Percentiles rank a stretch among this genome's conserved stretches.
Conservation (phyloP, 805 yeast species). For the Ogataea nitratoaversa region DNA sequence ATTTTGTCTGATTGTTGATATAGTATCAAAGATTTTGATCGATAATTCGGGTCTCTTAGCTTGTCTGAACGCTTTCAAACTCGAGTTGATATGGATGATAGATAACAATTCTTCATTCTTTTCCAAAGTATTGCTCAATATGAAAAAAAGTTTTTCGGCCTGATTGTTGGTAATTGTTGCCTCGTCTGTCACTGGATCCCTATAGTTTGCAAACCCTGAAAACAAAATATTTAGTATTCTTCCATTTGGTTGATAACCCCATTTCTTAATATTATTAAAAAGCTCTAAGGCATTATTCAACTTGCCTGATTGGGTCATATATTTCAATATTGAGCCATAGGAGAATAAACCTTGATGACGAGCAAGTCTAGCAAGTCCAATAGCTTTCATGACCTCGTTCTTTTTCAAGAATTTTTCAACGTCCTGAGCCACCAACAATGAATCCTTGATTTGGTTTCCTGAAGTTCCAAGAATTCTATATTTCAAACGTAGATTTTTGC, state of each 20-base stretch:
- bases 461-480: constrained; percentile 57
- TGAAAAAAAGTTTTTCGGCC: constrained; percentile 30
- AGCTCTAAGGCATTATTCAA: constrained; percentile 47
- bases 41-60: constrained; percentile 36
- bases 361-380: constrained; percentile 22
- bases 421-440: constrained; percentile 51
- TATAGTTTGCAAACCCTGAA: constrained; percentile 38
- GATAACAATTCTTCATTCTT: constrained; percentile 28
- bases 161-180: constrained; percentile 29
- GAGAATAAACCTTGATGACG: constrained; percentile 49
- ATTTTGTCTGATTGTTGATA: constrained; percentile 16
- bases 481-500: constrained; percentile 39
- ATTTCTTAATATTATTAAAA: constrained; percentile 53
- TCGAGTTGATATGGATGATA: constrained; percentile 42
- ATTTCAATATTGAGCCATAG: constrained; percentile 56
- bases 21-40: constrained; percentile 34
- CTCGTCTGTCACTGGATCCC: constrained; percentile 8
- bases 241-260: constrained; percentile 53
- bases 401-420: constrained; percentile 47
- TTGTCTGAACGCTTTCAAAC: constrained; percentile 39
- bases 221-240: constrained; percentile 44
- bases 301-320: constrained; percentile 40
- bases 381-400: constrained; percentile 50
- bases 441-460: constrained; percentile 53
- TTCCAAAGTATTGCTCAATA: constrained; percentile 29